phyloP scores from a whole-genome alignment of 331 rosid species.

The Telfairia occidentalis region DNA sequence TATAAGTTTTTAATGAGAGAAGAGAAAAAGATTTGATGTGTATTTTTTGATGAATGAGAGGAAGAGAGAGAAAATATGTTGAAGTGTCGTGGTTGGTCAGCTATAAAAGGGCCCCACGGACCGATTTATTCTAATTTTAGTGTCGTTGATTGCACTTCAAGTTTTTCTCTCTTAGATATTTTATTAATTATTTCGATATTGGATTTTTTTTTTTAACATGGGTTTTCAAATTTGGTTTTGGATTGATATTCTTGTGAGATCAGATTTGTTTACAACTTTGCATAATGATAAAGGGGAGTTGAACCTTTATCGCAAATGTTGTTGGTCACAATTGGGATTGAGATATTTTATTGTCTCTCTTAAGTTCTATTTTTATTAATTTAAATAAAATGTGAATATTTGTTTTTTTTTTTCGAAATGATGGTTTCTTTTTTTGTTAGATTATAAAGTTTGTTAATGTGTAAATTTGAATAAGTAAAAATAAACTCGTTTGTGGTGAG shows the following conservation, averaged over 20 bases:
- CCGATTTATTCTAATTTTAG: slow-evolving; percentile 12
- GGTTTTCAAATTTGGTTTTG: background rate
- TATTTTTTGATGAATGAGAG: slow-evolving; percentile 1
- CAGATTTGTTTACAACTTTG: background rate
- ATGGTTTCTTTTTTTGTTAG: too few species aligned
- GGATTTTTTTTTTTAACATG: background rate
- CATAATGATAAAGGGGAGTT: background rate
- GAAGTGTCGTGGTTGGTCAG: slow-evolving; percentile 38
- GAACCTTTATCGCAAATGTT: background rate
- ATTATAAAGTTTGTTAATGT: too few species aligned
- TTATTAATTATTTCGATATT: background rate
- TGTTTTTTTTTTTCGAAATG: too few species aligned
- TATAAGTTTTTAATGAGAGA: slow-evolving; percentile 38
- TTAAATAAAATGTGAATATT: too few species aligned
- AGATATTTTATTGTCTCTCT: too few species aligned
- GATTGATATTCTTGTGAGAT: background rate
- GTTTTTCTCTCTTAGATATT: background rate
- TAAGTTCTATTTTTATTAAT: too few species aligned
- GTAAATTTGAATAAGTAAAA: too few species aligned
- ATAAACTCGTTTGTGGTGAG: too few species aligned
- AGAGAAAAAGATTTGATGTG: slow-evolving; percentile 25
- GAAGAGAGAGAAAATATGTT: slow-evolving; percentile 16
- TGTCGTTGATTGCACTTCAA: slow-evolving; percentile 29
- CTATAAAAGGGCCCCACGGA: slow-evolving; percentile 37
- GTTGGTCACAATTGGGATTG: background rate